Conservation (phyloP, 2,329 filamentous ascomycete species). For the Pseudogymnoascus sp. region DNA sequence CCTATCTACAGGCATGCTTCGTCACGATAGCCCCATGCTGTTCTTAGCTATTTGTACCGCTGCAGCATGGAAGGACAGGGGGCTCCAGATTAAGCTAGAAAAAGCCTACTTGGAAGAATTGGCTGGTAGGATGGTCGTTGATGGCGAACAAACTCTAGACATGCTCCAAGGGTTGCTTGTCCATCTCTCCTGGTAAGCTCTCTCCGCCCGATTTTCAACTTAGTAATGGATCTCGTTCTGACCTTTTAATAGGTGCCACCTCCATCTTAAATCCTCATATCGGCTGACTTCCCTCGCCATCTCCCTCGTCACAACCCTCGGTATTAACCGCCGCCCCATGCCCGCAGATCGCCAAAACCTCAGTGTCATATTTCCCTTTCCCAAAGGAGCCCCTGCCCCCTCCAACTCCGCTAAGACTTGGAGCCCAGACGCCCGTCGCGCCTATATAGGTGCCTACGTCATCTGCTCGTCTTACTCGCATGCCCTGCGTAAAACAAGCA, state of each 20-base stretch:
- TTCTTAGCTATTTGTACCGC: slow-evolving; percentile 1
- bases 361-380: slow-evolving; percentile 2
- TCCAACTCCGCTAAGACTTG: neutral
- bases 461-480: slow-evolving; percentile 9
- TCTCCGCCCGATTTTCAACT: neutral
- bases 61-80: slow-evolving; percentile 6
- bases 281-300: slow-evolving; percentile 8
- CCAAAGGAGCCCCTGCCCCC: neutral
- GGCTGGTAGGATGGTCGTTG: slow-evolving; percentile 7
- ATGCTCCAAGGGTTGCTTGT: slow-evolving; percentile 10
- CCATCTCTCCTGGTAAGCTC: slow-evolving; percentile 8
- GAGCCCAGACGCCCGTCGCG: slow-evolving; percentile 8
- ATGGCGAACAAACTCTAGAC: slow-evolving; percentile 10
- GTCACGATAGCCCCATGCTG: slow-evolving; percentile 4
- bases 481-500: neutral
- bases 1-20: neutral
- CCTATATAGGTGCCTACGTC: slow-evolving; percentile 10
- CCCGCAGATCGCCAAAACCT: neutral
- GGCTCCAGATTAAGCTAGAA: slow-evolving; percentile 3
- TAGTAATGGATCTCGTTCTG: neutral
- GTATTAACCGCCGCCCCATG: slow-evolving; percentile 2
- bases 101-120: slow-evolving; percentile 6
- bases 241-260: slow-evolving; percentile 9
- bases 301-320: slow-evolving; percentile 5
- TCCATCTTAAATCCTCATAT: slow-evolving; percentile 11